Percentiles rank a stretch among this genome's conserved stretches.
phyloP scores from a whole-genome alignment of 257 asterid species.

The Solanum virginianum region DNA sequence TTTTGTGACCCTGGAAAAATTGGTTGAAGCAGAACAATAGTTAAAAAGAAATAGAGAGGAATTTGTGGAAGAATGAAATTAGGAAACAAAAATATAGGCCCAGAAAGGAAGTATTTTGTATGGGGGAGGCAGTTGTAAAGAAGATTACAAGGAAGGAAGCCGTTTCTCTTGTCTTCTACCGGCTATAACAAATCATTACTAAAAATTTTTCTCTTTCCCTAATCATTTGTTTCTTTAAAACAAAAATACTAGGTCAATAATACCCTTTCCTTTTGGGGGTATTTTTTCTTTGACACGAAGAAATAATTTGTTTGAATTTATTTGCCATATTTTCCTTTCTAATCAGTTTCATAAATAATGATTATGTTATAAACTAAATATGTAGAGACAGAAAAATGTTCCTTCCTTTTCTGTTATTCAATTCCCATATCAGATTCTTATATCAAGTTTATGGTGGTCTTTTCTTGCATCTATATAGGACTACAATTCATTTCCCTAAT shows the following conservation, averaged over 20 bases:
- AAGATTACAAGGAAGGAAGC: conserved; percentile 41
- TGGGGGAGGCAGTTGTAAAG: conserved; percentile 27
- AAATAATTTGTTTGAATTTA: too few species aligned
- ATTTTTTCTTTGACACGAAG: too few species aligned
- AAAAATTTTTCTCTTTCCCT: too few species aligned
- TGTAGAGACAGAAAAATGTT: too few species aligned
- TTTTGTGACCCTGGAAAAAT: neutral
- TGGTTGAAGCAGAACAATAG: neutral
- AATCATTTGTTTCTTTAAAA: neutral
- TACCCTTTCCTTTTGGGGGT: neutral
- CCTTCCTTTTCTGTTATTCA: too few species aligned
- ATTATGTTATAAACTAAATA: too few species aligned
- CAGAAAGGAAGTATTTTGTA: conserved; percentile 10
- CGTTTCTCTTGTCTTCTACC: conserved; percentile 35
- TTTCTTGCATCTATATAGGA: too few species aligned
- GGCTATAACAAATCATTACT: neutral
- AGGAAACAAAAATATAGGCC: neutral
- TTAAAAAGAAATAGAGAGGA: neutral
- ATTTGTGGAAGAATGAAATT: neutral
- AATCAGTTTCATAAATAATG: too few species aligned
- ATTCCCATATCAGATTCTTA: too few species aligned
- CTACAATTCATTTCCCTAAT: too few species aligned
- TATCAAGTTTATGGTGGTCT: too few species aligned
- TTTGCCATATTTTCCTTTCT: too few species aligned
- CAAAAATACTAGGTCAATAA: neutral